Conservation (phyloP, 2,329 filamentous ascomycete species). For the Ascomycota sp. region DNA sequence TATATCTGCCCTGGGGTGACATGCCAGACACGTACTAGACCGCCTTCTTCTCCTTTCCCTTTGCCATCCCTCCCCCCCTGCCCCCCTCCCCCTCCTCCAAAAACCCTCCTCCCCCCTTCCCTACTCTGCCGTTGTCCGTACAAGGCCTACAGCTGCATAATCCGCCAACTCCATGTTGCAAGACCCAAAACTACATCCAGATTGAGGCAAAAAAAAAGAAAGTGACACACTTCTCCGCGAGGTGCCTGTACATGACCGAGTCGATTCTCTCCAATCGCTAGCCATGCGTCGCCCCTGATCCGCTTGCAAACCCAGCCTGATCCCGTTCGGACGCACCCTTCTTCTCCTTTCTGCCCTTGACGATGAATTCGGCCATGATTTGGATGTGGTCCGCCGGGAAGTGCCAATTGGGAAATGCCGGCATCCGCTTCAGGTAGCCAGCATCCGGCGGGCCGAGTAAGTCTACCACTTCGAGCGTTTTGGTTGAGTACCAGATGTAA, state of each 20-base stretch:
- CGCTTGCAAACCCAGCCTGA: conserved; percentile 33
- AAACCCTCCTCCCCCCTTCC: too few relatives aligned
- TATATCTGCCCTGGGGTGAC: too few relatives aligned
- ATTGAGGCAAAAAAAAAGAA: conserved; percentile 5
- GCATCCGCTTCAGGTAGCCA: conserved; percentile 67
- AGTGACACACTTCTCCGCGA: too few relatives aligned
- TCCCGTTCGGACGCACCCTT: conserved; percentile 45
- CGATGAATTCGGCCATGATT: conserved; percentile 71
- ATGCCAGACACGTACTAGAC: too few relatives aligned
- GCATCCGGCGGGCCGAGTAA: conserved; percentile 73
- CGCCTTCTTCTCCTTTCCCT: too few relatives aligned
- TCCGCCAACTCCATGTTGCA: conserved; percentile 17
- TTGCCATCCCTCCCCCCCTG: too few relatives aligned
- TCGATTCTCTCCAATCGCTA: conserved; percentile 5
- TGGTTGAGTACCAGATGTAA: conserved; percentile 95
- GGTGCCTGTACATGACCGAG: too few relatives aligned
- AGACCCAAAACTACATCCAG: conserved; percentile 21
- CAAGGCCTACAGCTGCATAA: too few relatives aligned
- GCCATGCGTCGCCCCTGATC: conserved; percentile 10
- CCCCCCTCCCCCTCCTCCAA: too few relatives aligned
- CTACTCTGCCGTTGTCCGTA: too few relatives aligned
- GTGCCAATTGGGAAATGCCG: conserved; percentile 84
- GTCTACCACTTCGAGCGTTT: conserved; percentile 64
- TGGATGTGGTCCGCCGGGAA: conserved; percentile 88
- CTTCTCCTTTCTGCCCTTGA: conserved; percentile 73